phyloP scores from a whole-genome alignment of 164 flowering plant species.

The Saururus chinensis region DNA sequence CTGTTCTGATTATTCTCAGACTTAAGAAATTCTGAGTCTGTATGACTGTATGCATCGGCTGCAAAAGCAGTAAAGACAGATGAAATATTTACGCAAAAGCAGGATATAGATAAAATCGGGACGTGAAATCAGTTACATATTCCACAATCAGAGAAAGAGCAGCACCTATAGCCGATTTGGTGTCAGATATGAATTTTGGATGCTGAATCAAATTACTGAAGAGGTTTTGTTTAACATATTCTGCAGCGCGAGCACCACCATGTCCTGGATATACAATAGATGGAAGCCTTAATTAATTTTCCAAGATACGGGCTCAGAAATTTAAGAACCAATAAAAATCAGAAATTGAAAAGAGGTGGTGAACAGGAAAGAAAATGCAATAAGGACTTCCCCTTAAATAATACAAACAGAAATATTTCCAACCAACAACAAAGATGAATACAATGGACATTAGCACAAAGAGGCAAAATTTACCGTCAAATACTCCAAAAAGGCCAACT shows the following conservation, averaged over 20 bases:
- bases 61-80: conserved; percentile 8
- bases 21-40: conserved; percentile 89
- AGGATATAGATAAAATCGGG: not conserved
- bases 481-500: conserved; percentile 96
- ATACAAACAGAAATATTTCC: not conserved
- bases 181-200: conserved; percentile 90
- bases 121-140: not conserved
- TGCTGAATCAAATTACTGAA: conserved; percentile 88
- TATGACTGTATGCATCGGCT: conserved; percentile 93
- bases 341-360: not conserved
- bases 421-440: not conserved
- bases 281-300: not conserved
- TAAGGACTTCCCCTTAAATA: too few species aligned
- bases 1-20: conserved; percentile 76
- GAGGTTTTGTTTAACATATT: conserved; percentile 86
- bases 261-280: conserved; percentile 44
- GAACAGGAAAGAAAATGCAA: too few species aligned
- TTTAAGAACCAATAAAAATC: not conserved
- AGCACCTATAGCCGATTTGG: conserved; percentile 88
- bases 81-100: not conserved
- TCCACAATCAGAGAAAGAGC: not conserved
- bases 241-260: conserved; percentile 98
- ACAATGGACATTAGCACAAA: not conserved
- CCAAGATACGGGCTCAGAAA: not conserved
- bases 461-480: conserved; percentile 54